Conservation (phyloP, 2,329 filamentous ascomycete genomes). For the Dactylonectria estremocensis region DNA sequence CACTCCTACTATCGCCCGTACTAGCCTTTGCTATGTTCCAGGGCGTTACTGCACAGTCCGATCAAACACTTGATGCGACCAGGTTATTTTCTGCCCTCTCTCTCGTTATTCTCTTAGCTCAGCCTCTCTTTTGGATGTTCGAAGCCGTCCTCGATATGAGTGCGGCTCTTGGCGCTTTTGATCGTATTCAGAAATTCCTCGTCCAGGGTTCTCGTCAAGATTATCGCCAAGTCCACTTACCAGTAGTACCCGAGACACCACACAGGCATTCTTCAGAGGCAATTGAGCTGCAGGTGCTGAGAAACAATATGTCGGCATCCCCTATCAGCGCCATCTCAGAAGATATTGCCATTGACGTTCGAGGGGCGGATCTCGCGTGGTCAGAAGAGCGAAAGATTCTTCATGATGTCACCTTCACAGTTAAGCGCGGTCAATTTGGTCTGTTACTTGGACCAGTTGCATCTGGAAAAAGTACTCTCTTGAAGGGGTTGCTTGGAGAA, state of each 20-base stretch:
- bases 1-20: constrained; percentile 54
- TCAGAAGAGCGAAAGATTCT: constrained; percentile 48
- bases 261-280: background rate
- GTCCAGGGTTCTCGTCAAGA: constrained; percentile 47
- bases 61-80: constrained; percentile 50
- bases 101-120: constrained; percentile 56
- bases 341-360: constrained; percentile 28
- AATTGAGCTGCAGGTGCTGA: constrained; percentile 26
- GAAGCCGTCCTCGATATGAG: constrained; percentile 55
- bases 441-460: constrained; percentile 61
- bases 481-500: constrained; percentile 58
- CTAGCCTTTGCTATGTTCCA: constrained; percentile 58
- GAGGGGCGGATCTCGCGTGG: constrained; percentile 55
- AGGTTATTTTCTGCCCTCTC: constrained; percentile 61
- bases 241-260: too few species aligned
- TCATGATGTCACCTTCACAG: constrained; percentile 50
- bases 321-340: too few species aligned
- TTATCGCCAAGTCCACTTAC: constrained; percentile 30
- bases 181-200: constrained; percentile 58
- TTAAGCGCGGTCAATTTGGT: constrained; percentile 53
- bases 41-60: constrained; percentile 46
- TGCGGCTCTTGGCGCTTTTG: constrained; percentile 57
- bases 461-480: constrained; percentile 61
- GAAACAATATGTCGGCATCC: background rate
- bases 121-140: constrained; percentile 58